Evolutionary conservation across 2,329 filamentous ascomycete genomes (phyloP).

Genomic region (Colletotrichum costaricense): DNA sequence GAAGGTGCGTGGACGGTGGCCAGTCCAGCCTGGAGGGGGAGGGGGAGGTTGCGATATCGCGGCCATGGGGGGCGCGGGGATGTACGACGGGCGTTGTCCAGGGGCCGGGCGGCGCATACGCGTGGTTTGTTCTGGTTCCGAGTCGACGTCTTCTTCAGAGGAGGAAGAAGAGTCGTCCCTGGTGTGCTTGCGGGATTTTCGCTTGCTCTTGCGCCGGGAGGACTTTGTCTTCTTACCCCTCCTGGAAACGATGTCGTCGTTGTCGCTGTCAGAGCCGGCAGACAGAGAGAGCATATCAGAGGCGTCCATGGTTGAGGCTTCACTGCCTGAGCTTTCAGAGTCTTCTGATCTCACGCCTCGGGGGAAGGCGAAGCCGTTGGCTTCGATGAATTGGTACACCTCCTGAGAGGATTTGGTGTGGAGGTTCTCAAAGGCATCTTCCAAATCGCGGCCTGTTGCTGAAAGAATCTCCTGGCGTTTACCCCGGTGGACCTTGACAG

Average conservation of each 20-base stretch:
- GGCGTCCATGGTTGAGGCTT: constrained; percentile 23
- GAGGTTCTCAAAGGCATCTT: constrained; percentile 50
- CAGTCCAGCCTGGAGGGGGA: constrained; percentile 28
- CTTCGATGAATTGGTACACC: constrained; percentile 42
- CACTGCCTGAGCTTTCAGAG: constrained; percentile 24
- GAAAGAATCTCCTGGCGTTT: constrained; percentile 67
- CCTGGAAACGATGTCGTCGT: not conserved
- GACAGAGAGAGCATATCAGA: constrained; percentile 25
- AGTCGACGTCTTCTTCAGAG: constrained; percentile 4
- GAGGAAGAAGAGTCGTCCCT: not conserved
- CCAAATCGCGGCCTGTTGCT: constrained; percentile 43
- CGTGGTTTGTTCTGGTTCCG: constrained; percentile 38
- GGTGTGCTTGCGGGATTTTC: constrained; percentile 10
- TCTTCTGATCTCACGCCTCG: constrained; percentile 28
- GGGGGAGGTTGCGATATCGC: constrained; percentile 14
- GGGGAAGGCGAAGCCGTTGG: constrained; percentile 46
- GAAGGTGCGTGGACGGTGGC: constrained; percentile 10
- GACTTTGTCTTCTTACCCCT: constrained; percentile 20
- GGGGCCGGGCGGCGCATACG: constrained; percentile 36
- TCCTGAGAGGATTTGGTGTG: constrained; percentile 52
- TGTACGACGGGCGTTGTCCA: constrained; percentile 34
- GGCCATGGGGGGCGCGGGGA: constrained; percentile 36
- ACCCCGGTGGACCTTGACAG: constrained; percentile 81
- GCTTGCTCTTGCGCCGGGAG: constrained; percentile 17
- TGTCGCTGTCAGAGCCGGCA: constrained; percentile 21